Evolutionary conservation across 2,329 filamentous ascomycete species (phyloP).

Genomic region (Pestalotiopsis sp.): DNA sequence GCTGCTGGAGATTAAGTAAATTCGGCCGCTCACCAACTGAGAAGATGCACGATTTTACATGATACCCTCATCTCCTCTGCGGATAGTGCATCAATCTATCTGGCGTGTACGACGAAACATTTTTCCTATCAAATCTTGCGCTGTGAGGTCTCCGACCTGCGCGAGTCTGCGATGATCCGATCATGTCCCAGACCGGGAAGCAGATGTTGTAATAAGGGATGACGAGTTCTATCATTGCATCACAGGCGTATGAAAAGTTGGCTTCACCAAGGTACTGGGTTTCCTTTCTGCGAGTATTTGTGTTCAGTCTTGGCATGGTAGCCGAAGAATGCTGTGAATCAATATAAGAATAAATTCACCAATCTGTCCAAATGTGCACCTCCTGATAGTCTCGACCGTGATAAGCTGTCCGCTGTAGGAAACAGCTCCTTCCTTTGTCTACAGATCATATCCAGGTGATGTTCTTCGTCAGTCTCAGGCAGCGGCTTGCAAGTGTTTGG

Average conservation of each 20-base stretch:
- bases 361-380: background rate
- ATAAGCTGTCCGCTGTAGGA: background rate
- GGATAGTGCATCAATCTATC: slow-evolving; percentile 26
- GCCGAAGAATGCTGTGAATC: slow-evolving; percentile 19
- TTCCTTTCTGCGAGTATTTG: slow-evolving; percentile 24
- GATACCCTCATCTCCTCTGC: slow-evolving; percentile 17
- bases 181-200: slow-evolving; percentile 36
- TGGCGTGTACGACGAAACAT: slow-evolving; percentile 27
- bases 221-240: slow-evolving; percentile 56
- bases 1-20: slow-evolving; percentile 80
- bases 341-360: slow-evolving; percentile 3
- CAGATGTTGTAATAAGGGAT: slow-evolving; percentile 47
- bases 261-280: slow-evolving; percentile 23
- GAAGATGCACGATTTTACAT: background rate
- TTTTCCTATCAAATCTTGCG: slow-evolving; percentile 25
- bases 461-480: no score
- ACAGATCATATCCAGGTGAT: no score
- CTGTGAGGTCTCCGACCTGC: slow-evolving; percentile 52
- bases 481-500: no score
- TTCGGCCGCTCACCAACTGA: background rate
- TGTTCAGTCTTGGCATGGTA: slow-evolving; percentile 20
- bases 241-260: slow-evolving; percentile 48
- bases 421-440: background rate
- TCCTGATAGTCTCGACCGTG: background rate
- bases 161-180: slow-evolving; percentile 45